A percentile compares a stretch with the other conserved stretches of the same genome.
Conservation (phyloP, 306 rosid species). For the Prinsepia uniflora region DNA sequence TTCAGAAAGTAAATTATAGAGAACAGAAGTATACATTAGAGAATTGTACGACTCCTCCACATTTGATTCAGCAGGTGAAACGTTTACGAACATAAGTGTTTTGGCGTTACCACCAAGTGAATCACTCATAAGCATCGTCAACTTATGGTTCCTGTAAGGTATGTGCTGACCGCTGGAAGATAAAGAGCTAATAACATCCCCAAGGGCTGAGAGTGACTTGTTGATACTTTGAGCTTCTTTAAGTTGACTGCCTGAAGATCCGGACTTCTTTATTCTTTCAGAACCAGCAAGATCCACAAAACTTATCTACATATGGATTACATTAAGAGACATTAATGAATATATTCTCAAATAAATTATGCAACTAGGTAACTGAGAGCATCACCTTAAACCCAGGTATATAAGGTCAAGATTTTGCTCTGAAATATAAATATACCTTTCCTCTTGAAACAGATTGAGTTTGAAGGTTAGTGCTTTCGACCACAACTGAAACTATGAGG, state of each 20-base stretch:
- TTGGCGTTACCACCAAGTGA: slow-evolving; percentile 96
- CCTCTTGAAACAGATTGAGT: slow-evolving; percentile 88
- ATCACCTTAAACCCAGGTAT: neutral
- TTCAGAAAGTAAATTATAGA: neutral
- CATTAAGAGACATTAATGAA: neutral
- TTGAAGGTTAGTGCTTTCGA: slow-evolving; percentile 90
- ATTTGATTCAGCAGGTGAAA: slow-evolving; percentile 81
- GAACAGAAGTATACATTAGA: slow-evolving; percentile 45
- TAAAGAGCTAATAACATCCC: slow-evolving; percentile 88
- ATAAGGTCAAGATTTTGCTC: neutral
- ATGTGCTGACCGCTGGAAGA: slow-evolving; percentile 85
- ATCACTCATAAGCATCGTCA: slow-evolving; percentile 97
- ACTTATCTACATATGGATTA: slow-evolving; percentile 55
- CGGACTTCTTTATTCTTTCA: slow-evolving; percentile 88
- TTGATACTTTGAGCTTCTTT: slow-evolving; percentile 99
- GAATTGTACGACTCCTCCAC: slow-evolving; percentile 91
- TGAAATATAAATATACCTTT: slow-evolving; percentile 51
- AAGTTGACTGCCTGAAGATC: slow-evolving; percentile 78
- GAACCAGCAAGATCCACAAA: slow-evolving; percentile 99
- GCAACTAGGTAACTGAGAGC: neutral
- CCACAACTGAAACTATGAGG: slow-evolving; percentile 68
- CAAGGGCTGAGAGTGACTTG: slow-evolving; percentile 92
- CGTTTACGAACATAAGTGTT: slow-evolving; percentile 92
- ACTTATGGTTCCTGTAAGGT: slow-evolving; percentile 88
- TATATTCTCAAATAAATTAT: slow-evolving; percentile 1